Evolutionary conservation across 2,329 filamentous ascomycete species (phyloP).

Genomic region (Apiospora saccharicola): DNA sequence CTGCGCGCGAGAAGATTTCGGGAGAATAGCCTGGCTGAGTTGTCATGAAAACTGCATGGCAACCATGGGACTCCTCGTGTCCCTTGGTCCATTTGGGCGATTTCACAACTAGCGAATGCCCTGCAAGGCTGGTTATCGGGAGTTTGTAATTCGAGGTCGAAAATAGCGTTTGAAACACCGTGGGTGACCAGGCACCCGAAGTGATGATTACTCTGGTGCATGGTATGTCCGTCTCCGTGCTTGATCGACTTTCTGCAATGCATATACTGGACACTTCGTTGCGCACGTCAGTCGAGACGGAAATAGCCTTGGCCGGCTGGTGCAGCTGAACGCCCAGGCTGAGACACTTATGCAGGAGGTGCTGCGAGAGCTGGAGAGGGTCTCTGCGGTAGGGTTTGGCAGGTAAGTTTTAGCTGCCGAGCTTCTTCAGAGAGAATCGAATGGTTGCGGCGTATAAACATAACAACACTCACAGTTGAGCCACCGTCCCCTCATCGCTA

Average conservation of each 20-base stretch:
- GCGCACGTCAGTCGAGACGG: slow-evolving; percentile 57
- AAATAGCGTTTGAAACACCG: slow-evolving; percentile 72
- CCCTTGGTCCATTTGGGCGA: slow-evolving; percentile 61
- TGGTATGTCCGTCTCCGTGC: slow-evolving; percentile 59
- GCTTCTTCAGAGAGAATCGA: not conserved
- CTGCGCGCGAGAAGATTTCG: slow-evolving; percentile 73
- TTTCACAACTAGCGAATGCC: slow-evolving; percentile 74
- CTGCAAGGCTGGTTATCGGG: slow-evolving; percentile 69
- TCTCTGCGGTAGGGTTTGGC: slow-evolving; percentile 56
- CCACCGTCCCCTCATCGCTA: slow-evolving; percentile 65
- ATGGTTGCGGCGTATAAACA: not conserved
- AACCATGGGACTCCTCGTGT: slow-evolving; percentile 53
- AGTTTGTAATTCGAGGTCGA: slow-evolving; percentile 59
- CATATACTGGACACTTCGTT: slow-evolving; percentile 60
- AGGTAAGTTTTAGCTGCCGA: slow-evolving; percentile 7
- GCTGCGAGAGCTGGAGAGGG: slow-evolving; percentile 70
- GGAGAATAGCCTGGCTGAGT: slow-evolving; percentile 64
- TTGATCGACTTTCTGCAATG: slow-evolving; percentile 53
- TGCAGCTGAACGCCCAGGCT: slow-evolving; percentile 70
- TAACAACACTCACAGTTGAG: slow-evolving; percentile 64
- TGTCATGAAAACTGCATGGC: slow-evolving; percentile 74
- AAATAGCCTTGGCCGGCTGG: slow-evolving; percentile 66
- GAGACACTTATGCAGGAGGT: slow-evolving; percentile 66
- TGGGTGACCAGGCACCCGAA: slow-evolving; percentile 75
- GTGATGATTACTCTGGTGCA: slow-evolving; percentile 72